Evolutionary conservation across 371 early-diverging fungal genomes (phyloP), one percentile per base, ranked within the genome.

Genomic region (Mucor sp.): DNA sequence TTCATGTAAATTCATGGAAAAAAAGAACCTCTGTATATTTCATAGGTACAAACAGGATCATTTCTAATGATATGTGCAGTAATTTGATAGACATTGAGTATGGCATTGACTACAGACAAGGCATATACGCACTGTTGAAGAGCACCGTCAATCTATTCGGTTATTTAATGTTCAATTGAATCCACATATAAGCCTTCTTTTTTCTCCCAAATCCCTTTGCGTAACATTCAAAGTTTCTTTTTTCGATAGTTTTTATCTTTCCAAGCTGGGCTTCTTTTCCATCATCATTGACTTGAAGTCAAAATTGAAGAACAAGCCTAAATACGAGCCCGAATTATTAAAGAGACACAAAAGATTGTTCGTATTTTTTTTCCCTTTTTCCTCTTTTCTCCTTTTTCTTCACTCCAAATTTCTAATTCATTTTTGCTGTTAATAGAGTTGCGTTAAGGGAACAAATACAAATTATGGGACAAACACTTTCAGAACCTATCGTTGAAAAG

Each of bases 391-490:
- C 6, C 8, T 32, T 56, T 32, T 11, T 50, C 21, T 50, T 25
- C 21, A 23, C 23, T 23, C 2, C 44, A 19, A 17, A 7, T 44
- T 44, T 44, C 19, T 44, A 44, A 44, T 19, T 44, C 6, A 0
- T 44, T 44, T 44, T 6, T 44, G 19, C 19, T 19, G 8, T n/a
- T 44, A 6, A 50, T 50, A 50, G 25, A 50, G 23, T 50, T 50
- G 50, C 50, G 30, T 56, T 32, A 17, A 27, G 28, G 15, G 32
- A 56, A 30, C 27, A 56, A 6, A 15, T 56, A 56, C 30, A 15
- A 32, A 27, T 32, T 17, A 97, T 98, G 97, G 98, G 98, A 68
- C 98, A 98, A 82, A 96, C 96, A 62, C 91, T 98, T 66, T 95
- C 96, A 56, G 96, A 96, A 75, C 99, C 99, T 39, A 87, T 97